Conservation (phyloP, 202 grass and related monocot genomes). For the Elaeis oleifera region DNA sequence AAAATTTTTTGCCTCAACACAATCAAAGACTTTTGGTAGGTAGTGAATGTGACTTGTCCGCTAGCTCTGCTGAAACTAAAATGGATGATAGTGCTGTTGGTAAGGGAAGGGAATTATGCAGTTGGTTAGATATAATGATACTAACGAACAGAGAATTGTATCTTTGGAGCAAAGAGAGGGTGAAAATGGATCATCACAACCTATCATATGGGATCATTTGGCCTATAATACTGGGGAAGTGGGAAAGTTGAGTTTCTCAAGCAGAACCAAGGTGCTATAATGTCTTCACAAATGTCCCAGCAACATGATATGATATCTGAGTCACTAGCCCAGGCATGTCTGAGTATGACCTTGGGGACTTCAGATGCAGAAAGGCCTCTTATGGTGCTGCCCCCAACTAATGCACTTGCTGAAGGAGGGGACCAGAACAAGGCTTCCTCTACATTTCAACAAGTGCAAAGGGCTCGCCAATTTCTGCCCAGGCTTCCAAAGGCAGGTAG, state of each 20-base stretch:
- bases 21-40: slow-evolving; percentile 43
- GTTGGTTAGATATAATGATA: slow-evolving; percentile 36
- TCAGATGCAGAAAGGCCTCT: slow-evolving; percentile 46
- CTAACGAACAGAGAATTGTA: slow-evolving; percentile 36
- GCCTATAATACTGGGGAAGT: slow-evolving; percentile 42
- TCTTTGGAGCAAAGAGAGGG: slow-evolving; percentile 45
- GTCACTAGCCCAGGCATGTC: slow-evolving; percentile 59
- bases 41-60: slow-evolving; percentile 43
- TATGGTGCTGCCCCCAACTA: slow-evolving; percentile 40
- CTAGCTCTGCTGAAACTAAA: slow-evolving; percentile 42
- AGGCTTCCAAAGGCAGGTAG: slow-evolving; percentile 52
- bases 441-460: slow-evolving; percentile 66
- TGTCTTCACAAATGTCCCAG: slow-evolving; percentile 40
- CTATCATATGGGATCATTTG: slow-evolving; percentile 75
- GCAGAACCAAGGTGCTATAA: slow-evolving; percentile 54
- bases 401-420: slow-evolving; percentile 42
- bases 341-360: slow-evolving; percentile 73
- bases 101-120: slow-evolving; percentile 25
- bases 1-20: slow-evolving; percentile 59
- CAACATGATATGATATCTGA: slow-evolving; percentile 56
- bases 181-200: slow-evolving; percentile 41
- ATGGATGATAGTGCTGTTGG: slow-evolving; percentile 43
- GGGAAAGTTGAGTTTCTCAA: slow-evolving; percentile 50
- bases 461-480: slow-evolving; percentile 51
- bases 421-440: slow-evolving; percentile 38